Percentiles rank a stretch among this genome's conserved stretches.
Conservation (phyloP, 2,329 filamentous ascomycete genomes). For the Cytospora schulzeri region DNA sequence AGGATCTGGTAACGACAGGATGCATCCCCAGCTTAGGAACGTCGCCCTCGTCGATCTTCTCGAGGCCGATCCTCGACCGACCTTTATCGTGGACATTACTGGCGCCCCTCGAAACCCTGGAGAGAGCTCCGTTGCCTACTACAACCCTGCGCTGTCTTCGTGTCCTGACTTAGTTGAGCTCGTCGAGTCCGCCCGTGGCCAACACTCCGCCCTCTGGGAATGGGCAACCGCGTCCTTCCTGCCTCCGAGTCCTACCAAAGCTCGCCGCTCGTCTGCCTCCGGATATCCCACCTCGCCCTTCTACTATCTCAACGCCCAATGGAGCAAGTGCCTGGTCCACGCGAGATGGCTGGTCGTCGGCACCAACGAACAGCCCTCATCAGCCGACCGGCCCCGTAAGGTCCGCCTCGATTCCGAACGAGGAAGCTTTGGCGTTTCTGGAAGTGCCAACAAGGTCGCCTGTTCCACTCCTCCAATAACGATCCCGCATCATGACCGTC, state of each 20-base stretch:
- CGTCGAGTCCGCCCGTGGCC: slow-evolving; percentile 29
- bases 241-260: slow-evolving; percentile 18
- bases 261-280: slow-evolving; percentile 28
- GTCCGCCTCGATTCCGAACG: slow-evolving; percentile 30
- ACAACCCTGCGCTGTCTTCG: slow-evolving; percentile 34
- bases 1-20: slow-evolving; percentile 19
- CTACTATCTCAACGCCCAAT: slow-evolving; percentile 36
- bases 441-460: slow-evolving; percentile 20
- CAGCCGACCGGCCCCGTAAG: slow-evolving; percentile 29
- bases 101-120: slow-evolving; percentile 13
- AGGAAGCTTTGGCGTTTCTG: slow-evolving; percentile 26
- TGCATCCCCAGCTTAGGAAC: slow-evolving; percentile 27
- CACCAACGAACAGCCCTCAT: slow-evolving; percentile 36
- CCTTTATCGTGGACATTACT: slow-evolving; percentile 36
- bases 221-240: slow-evolving; percentile 33
- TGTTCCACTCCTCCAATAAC: slow-evolving; percentile 14
- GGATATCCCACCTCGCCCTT: slow-evolving; percentile 28
- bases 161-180: slow-evolving; percentile 32
- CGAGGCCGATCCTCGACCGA: slow-evolving; percentile 42
- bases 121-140: slow-evolving; percentile 32
- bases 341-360: slow-evolving; percentile 39
- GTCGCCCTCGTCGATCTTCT: slow-evolving; percentile 42
- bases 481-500: slow-evolving; percentile 28
- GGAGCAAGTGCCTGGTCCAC: slow-evolving; percentile 38
- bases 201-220: slow-evolving; percentile 34